A percentile compares a stretch with the other conserved stretches of the same genome.
Conservation (phyloP, 2,329 filamentous ascomycete genomes). For the Pseudogymnoascus sp. region DNA sequence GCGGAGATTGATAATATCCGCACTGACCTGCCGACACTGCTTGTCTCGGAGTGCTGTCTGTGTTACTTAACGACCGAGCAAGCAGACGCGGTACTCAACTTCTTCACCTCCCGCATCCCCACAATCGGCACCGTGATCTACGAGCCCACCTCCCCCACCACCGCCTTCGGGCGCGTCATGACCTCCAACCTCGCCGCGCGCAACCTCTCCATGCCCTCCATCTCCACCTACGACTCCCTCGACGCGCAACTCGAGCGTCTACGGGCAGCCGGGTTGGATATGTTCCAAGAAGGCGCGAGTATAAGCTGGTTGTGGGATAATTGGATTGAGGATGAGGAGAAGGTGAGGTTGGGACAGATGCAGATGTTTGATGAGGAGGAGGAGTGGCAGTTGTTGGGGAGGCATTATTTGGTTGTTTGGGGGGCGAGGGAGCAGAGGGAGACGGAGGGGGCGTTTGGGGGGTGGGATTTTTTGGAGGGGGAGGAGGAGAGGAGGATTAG, state of each 20-base stretch:
- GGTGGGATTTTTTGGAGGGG: background rate
- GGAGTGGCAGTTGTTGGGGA: slow-evolving; percentile 80
- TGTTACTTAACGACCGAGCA: slow-evolving; percentile 68
- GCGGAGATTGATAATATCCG: slow-evolving; percentile 37
- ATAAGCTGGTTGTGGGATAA: slow-evolving; percentile 64
- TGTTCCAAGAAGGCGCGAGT: slow-evolving; percentile 47
- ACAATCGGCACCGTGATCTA: slow-evolving; percentile 63
- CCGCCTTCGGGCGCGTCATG: slow-evolving; percentile 89
- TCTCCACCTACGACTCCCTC: slow-evolving; percentile 62
- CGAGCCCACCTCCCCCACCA: slow-evolving; percentile 76
- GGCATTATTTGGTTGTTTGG: slow-evolving; percentile 87
- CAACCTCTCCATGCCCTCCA: slow-evolving; percentile 74
- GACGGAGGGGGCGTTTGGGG: slow-evolving; percentile 13
- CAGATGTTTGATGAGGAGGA: slow-evolving; percentile 94
- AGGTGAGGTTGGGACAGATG: slow-evolving; percentile 65
- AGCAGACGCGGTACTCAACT: slow-evolving; percentile 54
- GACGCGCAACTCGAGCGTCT: slow-evolving; percentile 61
- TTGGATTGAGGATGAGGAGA: slow-evolving; percentile 66
- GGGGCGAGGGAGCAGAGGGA: slow-evolving; percentile 48
- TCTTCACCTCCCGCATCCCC: slow-evolving; percentile 48
- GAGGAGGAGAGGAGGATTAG: background rate
- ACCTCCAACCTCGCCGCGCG: slow-evolving; percentile 76
- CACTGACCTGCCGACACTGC: slow-evolving; percentile 61
- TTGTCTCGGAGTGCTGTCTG: slow-evolving; percentile 92
- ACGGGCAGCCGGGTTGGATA: slow-evolving; percentile 53